Evolutionary conservation across 2,329 filamentous ascomycete species (phyloP), one percentile per base, ranked within the genome.

Genomic region (Didymella lethalis): DNA sequence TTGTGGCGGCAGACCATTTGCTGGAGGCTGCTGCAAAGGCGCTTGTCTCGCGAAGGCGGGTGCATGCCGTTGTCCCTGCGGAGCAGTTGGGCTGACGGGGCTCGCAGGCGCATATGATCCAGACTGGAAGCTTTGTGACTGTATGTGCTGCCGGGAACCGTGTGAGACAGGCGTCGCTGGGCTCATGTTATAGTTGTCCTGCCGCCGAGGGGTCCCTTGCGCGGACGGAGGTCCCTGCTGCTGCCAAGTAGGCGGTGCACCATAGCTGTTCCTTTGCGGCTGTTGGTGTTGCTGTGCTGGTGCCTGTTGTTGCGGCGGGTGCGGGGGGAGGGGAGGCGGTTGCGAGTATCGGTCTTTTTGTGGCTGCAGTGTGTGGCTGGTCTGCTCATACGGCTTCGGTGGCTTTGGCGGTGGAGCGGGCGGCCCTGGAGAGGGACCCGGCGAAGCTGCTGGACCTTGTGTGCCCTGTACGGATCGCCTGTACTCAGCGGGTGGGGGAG

Each of bases 401-500:
- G 88, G 80, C 59, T 81, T 78, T 29, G 81, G 81, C 16, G 82
- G 82, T 47, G 80, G 81, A 3, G 60, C 63, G 7, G 75, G 75
- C 2, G 68, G 59, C 54, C 71, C 64, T 46, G 59, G 64, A 20
- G 73, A 53, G 29, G 63, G 59, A 6, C 59, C 64, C 65, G 79
- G 69, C 5, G 77, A 77, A 3, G 77, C 73, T 28, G 78, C 76
- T 7, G 72, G 66, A 32, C 64, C 68, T 23, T 73, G 68, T 26
- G 67, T 65, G 12, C 73, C 70, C 11, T 73, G 73, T 25, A 67
- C 66, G 14, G 77, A 72, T 25, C 68, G 71, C 32, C 75, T 66
- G 62, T 70, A 75, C 68, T 90, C 88, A 26, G 87, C 86, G 8
- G 90, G 91, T 18, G 90, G 81, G 53, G 90, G 90, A 59, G 90